Evolutionary conservation across 176 grass and related monocot genomes (phyloP).

Genomic region (Areca catechu): DNA sequence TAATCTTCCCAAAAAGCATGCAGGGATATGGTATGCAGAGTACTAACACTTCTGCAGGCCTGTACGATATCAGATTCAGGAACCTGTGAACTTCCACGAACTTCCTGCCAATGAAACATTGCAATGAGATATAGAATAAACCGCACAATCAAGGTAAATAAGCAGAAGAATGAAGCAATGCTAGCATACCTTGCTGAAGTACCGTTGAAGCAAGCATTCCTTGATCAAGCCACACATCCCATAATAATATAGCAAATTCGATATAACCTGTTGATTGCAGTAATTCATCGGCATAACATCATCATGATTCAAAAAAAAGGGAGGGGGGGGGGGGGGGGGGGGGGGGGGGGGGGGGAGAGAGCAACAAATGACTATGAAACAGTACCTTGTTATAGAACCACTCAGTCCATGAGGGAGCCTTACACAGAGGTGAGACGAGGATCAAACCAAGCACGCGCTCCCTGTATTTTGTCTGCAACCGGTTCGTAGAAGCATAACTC

Average conservation of each 20-base stretch:
- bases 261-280: conserved; percentile 44
- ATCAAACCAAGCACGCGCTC: conserved; percentile 88
- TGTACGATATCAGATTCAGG: conserved; percentile 96
- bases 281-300: neutral
- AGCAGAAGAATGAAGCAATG: neutral
- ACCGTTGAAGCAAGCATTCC: conserved; percentile 84
- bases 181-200: conserved; percentile 79
- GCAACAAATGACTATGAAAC: neutral
- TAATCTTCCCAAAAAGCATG: too few species aligned
- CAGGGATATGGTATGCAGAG: neutral
- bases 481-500: conserved; percentile 4
- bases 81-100: conserved; percentile 67
- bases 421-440: conserved; percentile 89
- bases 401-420: conserved; percentile 79
- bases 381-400: conserved; percentile 96
- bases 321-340: too few species aligned
- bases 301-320: neutral
- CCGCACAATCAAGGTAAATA: conserved; percentile 15
- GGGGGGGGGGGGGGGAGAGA: too few species aligned
- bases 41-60: conserved; percentile 85
- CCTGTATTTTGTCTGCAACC: conserved; percentile 79
- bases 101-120: conserved; percentile 43
- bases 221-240: conserved; percentile 87
- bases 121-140: conserved; percentile 17
- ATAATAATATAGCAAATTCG: conserved; percentile 97